Evolutionary conservation across 768 basidiomycete species (phyloP), one percentile per base, ranked within the genome.

Genomic region (Lactarius trivialis): DNA sequence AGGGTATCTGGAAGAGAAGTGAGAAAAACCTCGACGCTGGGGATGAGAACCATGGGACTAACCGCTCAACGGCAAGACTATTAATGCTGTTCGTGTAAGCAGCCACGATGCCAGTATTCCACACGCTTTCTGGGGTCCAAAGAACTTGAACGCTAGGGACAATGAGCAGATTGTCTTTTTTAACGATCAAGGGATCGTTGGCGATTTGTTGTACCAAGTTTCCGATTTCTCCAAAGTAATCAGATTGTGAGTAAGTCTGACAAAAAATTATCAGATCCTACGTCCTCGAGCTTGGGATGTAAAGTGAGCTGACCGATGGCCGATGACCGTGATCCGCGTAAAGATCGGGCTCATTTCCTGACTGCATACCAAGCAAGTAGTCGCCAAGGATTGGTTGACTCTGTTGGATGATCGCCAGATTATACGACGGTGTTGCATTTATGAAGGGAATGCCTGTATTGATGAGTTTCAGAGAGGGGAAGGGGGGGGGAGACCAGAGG

Each of bases 331-430:
- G 67, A 50, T 15, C 57, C 8, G 76, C 73, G 68, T 86, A 92
- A 66, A 91, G 79, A 76, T 93, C 90, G 17, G 89, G 90, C 72
- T 91, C 89, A 69, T 93, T 90, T 5, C 85, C 88, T 4, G 84
- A 81, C 70, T 89, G 85, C 7, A 88, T 71, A 0, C 85, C 90
- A 15, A 86, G 71, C 15, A 91, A 72, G 60, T 82, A 76, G 52
- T 80, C 73, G 1, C 89, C 89, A 1, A 91, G 75, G 60, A 89
- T 85, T 7, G 70, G 64, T 68, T 88, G 79, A 3, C 82, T 82
- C 30, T 79, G 70, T 69, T 83, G 78, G 5, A 83, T 86, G 36
- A 88, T 84, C 26, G 70, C 71, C 8, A 85, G 68, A 1, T 79
- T 74, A 76, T 79, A 80, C 69, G 84, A 80, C 69, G 84, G 73